Evolutionary conservation across 192 early-diverging fungal species (phyloP).

Genomic region (Entrophospora sp.): DNA sequence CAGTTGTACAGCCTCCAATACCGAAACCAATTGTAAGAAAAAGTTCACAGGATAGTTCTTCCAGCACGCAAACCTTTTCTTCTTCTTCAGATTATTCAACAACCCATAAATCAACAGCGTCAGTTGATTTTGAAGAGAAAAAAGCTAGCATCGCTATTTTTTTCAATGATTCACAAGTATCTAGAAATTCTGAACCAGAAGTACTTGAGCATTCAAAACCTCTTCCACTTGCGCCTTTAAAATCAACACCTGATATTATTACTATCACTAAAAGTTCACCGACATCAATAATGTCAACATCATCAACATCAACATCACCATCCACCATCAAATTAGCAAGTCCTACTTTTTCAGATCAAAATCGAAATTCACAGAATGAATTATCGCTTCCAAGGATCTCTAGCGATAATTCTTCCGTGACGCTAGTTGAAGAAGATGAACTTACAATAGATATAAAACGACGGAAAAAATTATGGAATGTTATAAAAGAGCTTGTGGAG

Average conservation of each 20-base stretch:
- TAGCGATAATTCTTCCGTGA: background rate
- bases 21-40: too few relatives aligned
- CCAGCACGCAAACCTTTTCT: too few relatives aligned
- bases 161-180: too few relatives aligned
- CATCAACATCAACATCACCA: background rate
- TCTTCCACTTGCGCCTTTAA: background rate
- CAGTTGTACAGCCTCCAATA: too few relatives aligned
- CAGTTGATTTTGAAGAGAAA: background rate
- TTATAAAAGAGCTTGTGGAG: slow-evolving; percentile 17
- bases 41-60: too few relatives aligned
- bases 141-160: slow-evolving; percentile 3
- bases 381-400: background rate
- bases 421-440: slow-evolving; percentile 5
- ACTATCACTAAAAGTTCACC: too few relatives aligned
- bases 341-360: background rate
- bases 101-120: too few relatives aligned
- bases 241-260: background rate
- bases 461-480: slow-evolving; percentile 15
- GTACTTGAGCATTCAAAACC: too few relatives aligned
- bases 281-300: background rate
- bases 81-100: too few relatives aligned
- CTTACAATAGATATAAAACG: background rate
- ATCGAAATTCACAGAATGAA: background rate
- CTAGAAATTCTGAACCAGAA: too few relatives aligned
- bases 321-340: too few relatives aligned